phyloP scores from a whole-genome alignment of 2,329 filamentous ascomycete genomes.

The Rasamsonia emersonii region DNA sequence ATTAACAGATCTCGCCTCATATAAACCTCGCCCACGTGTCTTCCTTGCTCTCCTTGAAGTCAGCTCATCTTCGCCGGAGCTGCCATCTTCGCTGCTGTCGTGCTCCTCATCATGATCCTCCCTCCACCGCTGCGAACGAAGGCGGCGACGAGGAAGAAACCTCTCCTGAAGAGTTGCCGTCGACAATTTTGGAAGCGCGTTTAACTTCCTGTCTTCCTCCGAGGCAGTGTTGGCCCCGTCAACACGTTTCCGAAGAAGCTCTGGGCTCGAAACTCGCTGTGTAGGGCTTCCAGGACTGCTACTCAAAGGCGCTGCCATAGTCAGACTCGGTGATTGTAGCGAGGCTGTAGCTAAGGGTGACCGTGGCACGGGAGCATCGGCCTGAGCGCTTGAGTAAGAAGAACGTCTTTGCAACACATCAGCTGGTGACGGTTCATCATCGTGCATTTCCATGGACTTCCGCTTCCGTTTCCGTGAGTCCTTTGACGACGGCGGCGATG shows the following conservation, averaged over 20 bases:
- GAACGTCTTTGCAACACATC: neutral
- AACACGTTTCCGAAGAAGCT: conserved; percentile 2
- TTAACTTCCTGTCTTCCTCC: conserved; percentile 7
- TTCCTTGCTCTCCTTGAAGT: conserved; percentile 13
- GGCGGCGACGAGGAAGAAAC: conserved; percentile 27
- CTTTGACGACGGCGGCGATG: conserved; percentile 17
- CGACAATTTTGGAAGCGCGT: conserved; percentile 15
- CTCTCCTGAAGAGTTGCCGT: conserved; percentile 28
- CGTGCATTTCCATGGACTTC: conserved; percentile 18
- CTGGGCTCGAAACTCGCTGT: conserved; percentile 4
- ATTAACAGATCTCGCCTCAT: conserved; percentile 15
- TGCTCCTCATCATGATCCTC: conserved; percentile 16
- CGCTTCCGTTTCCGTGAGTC: conserved; percentile 32
- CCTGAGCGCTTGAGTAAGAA: no score
- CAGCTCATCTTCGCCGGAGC: conserved; percentile 30
- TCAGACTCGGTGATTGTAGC: conserved; percentile 18
- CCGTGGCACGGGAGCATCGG: no score
- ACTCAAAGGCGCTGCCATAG: conserved; percentile 30
- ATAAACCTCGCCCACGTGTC: conserved; percentile 11
- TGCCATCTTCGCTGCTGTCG: conserved; percentile 20
- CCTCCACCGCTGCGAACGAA: conserved; percentile 14
- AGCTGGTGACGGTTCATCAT: conserved; percentile 5
- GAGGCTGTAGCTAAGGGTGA: conserved; percentile 3
- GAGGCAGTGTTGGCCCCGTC: conserved; percentile 1
- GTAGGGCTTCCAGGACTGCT: conserved; percentile 17